These are phyloP conservation scores for Phialophora expanda DNA, from an alignment of 2,329 filamentous ascomycete species.

Conservation along the genomic window DNA sequence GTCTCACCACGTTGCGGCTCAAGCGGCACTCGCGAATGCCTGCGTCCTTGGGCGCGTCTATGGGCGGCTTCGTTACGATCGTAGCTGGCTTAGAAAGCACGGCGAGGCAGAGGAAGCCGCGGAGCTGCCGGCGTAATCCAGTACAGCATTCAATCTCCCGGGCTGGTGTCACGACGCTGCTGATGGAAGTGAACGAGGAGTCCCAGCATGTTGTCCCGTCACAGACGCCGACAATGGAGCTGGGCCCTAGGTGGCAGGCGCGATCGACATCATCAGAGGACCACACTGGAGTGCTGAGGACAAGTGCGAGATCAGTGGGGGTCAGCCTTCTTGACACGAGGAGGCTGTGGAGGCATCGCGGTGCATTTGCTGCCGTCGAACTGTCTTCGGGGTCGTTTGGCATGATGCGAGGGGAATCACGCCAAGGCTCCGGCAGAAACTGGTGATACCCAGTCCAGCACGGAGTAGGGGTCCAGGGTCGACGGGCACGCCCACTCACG, in stretches of 20 bases:
- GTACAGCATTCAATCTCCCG: slow-evolving; percentile 32
- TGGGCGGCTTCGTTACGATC: slow-evolving; percentile 7
- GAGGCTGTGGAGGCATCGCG: neutral
- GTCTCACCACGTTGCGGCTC: slow-evolving; percentile 16
- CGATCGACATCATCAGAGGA: slow-evolving; percentile 9
- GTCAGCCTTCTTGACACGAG: neutral
- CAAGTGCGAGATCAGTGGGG: neutral
- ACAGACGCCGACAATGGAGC: slow-evolving; percentile 24
- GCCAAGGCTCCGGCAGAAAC: slow-evolving; percentile 7
- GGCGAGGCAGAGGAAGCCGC: slow-evolving; percentile 1
- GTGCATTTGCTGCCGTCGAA: neutral
- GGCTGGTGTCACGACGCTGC: slow-evolving; percentile 30
- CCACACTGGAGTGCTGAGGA: neutral
- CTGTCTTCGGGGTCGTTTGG: neutral
- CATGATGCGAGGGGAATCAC: slow-evolving; percentile 4
- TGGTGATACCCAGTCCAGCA: neutral
- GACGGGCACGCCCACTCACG: neutral
- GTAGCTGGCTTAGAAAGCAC: slow-evolving; percentile 11
- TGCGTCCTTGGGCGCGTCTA: slow-evolving; percentile 15
- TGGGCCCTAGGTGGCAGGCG: slow-evolving; percentile 21
- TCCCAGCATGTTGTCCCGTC: slow-evolving; percentile 32
- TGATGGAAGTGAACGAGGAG: slow-evolving; percentile 22
- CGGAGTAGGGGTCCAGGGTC: slow-evolving; percentile 2
- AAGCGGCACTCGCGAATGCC: slow-evolving; percentile 8
- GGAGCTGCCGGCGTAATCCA: neutral